These are phyloP conservation scores for Phytophthora nicotianae DNA, from an alignment of 352 stramenopile species.

Conservation along the genomic window DNA sequence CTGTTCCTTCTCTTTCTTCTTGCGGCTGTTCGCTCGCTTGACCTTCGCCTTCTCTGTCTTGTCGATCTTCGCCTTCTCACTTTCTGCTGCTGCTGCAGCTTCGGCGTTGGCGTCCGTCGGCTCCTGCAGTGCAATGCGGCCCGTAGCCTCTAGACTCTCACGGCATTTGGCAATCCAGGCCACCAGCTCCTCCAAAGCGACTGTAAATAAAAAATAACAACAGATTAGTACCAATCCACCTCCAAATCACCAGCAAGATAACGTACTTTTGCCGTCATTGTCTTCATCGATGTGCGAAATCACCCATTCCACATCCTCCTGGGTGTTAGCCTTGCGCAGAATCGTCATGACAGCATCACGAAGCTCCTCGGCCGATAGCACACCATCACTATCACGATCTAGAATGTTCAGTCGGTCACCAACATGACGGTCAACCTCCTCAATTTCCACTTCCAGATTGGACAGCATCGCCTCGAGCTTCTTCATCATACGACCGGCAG, in stretches of 20 bases:
- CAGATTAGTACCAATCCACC: constrained; percentile 19
- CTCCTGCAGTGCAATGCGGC: constrained; percentile 68
- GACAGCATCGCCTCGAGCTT: constrained; percentile 94
- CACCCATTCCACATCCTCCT: constrained; percentile 95
- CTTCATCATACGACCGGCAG: constrained; percentile 91
- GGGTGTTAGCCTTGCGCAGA: constrained; percentile 92
- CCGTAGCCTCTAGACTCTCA: constrained; percentile 88
- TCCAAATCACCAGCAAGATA: constrained; percentile 1
- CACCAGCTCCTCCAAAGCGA: constrained; percentile 94
- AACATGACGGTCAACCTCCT: constrained; percentile 95
- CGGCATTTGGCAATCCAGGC: constrained; percentile 88
- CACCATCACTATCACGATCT: constrained; percentile 96
- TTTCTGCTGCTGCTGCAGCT: constrained; percentile 33
- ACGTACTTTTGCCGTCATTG: constrained; percentile 89
- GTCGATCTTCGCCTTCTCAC: constrained; percentile 32
- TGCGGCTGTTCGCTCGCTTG: constrained; percentile 73
- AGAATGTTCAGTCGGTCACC: constrained; percentile 98
- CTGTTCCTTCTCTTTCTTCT: constrained; percentile 59
- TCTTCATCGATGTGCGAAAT: constrained; percentile 93
- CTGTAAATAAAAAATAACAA: constrained; percentile 47
- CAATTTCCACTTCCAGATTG: constrained; percentile 94
- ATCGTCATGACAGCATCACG: constrained; percentile 95
- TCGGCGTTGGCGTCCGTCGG: constrained; percentile 33
- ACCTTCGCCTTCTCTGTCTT: constrained; percentile 51
- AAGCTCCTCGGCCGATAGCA: constrained; percentile 96